Base-by-base conservation (phyloP, 164 flowering plant species). In the Kalanchoe fedtschenkoi region DNA sequence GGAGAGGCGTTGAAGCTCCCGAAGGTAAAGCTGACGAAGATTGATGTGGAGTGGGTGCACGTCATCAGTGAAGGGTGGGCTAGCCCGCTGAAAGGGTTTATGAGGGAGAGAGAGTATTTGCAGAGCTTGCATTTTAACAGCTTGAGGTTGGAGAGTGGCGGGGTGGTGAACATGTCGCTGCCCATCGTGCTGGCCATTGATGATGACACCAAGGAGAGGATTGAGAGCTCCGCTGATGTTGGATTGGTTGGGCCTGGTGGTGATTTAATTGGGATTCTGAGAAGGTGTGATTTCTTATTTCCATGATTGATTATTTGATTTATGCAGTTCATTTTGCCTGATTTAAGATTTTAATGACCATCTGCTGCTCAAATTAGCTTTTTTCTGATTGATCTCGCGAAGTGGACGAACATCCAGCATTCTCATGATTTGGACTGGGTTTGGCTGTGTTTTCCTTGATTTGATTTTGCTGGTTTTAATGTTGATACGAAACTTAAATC, bases 21-120 rank as follows among this genome's bases (percentile, higher is more conserved):
- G 0, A 78, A 77, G 59, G 86, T 83, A 61, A 59, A 44, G 73
- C 68, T 92, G 21, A 74, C 85, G 1, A 69, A 69, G 73, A 76
- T 89, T 38, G 98, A 92, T 75, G 29, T 92, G 24, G 90, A 89
- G 56, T 92, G 98, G 98, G 88, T 86, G 2, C 98, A 92, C 59
- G 91, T 89, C 37, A 66, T 92, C 14, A 81, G 96, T 62, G 93
- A 92, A 64, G 98, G 98, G 2, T 92, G 98, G 98, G 96, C 98
- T 7, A 92, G 84, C 70, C 98, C 98, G 1, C 70, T 92, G 72
- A 79, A 63, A 62, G 97, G 98, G 66, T 92, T 92, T 65, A 92
- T 92, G 98, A 82, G 96, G 70, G 98, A 92, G 67, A 66, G 75
- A 60, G 88, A 92, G 82, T 92, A 89, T 65, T 71, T 92, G 74